Evolutionary conservation across 2,329 filamentous ascomycete genomes (phyloP).

Genomic region (Triangularia setosa): DNA sequence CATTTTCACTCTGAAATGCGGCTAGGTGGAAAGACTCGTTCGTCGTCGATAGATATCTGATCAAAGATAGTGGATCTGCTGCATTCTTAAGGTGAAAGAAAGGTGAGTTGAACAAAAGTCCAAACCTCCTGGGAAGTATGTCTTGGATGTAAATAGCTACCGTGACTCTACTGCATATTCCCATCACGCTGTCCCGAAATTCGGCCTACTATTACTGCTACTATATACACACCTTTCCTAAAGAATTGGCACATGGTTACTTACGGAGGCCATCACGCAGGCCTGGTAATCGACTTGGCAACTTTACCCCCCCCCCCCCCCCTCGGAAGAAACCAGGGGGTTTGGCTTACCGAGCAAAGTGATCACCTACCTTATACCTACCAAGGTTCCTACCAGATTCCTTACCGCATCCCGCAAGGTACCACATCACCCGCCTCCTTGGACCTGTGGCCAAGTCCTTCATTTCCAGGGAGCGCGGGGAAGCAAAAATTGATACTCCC

Average conservation of each 20-base stretch:
- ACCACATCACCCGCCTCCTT: not conserved
- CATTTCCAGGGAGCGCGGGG: not conserved
- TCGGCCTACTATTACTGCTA: not conserved
- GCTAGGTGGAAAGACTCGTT: too few species aligned
- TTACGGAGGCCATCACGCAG: not conserved
- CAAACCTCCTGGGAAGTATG: not conserved
- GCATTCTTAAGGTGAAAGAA: not conserved
- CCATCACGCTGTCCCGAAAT: not conserved
- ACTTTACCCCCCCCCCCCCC: not conserved
- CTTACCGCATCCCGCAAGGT: not conserved
- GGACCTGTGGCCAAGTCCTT: too few species aligned
- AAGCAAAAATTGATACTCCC: slow-evolving; percentile 1
- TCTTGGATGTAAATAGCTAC: not conserved
- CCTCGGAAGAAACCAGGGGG: too few species aligned
- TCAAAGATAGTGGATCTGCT: too few species aligned
- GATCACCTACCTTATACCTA: not conserved
- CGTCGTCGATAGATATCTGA: too few species aligned
- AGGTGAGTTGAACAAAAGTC: not conserved
- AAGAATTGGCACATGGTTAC: not conserved
- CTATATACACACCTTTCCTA: not conserved
- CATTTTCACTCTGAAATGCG: slow-evolving; percentile 19
- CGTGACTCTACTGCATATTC: not conserved
- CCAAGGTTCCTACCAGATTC: not conserved
- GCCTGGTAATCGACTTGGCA: not conserved
- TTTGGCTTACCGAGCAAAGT: not conserved